Conservation (phyloP, 2,329 filamentous ascomycete species). For the Septoria linicola region DNA sequence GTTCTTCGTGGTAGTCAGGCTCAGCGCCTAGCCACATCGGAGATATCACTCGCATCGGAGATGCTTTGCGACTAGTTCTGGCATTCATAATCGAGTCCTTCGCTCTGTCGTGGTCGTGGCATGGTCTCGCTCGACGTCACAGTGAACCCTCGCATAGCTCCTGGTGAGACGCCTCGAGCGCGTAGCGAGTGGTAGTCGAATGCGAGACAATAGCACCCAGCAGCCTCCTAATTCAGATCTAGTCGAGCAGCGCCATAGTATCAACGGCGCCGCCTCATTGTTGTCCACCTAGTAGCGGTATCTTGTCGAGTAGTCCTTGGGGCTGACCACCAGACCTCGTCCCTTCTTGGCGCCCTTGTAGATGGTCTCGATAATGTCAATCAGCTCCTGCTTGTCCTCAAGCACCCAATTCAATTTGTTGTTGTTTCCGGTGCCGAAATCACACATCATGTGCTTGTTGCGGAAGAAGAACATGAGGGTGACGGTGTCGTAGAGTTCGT, state of each 20-base stretch:
- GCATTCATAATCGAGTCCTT: too few relatives aligned
- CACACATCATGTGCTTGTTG: conserved; percentile 99
- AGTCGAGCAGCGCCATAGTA: too few relatives aligned
- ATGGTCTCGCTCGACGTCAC: too few relatives aligned
- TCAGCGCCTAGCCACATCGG: background rate
- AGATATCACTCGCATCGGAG: too few relatives aligned
- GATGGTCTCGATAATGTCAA: conserved; percentile 97
- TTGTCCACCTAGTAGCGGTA: conserved; percentile 58
- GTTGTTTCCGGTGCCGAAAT: conserved; percentile 97
- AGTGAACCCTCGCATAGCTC: too few relatives aligned
- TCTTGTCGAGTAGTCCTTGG: conserved; percentile 77
- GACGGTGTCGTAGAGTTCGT: conserved; percentile 75
- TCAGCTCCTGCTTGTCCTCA: conserved; percentile 97
- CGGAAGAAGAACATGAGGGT: conserved; percentile 98
- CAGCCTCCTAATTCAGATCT: too few relatives aligned
- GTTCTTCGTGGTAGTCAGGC: background rate
- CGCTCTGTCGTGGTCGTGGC: too few relatives aligned
- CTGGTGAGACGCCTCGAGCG: too few relatives aligned
- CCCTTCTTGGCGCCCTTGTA: conserved; percentile 99
- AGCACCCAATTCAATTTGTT: conserved; percentile 97
- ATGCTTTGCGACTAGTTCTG: too few relatives aligned
- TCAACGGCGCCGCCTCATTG: too few relatives aligned
- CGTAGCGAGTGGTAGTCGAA: too few relatives aligned
- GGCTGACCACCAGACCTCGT: conserved; percentile 90
- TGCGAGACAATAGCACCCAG: background rate